These are phyloP conservation scores for Heritiera fomes DNA, from an alignment of 345 rosid species.

Conservation along the genomic window DNA sequence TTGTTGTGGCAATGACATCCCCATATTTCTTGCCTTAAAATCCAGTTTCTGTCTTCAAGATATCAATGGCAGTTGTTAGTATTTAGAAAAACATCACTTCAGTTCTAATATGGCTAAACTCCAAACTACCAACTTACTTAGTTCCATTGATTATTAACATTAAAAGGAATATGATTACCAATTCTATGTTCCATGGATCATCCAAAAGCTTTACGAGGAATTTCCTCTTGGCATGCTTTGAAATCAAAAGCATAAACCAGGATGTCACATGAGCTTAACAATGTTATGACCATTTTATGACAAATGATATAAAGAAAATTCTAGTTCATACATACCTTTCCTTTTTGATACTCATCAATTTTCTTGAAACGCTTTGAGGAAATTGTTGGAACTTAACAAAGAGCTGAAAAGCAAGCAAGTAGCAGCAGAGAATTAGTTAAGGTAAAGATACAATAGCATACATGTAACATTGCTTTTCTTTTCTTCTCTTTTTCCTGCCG, in stretches of 20 bases:
- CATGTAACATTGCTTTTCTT: no score
- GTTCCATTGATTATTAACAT: background rate
- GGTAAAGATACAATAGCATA: no score
- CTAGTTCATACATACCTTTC: no score
- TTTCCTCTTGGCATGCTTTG: background rate
- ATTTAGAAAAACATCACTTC: background rate
- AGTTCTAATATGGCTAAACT: background rate
- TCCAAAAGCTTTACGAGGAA: background rate
- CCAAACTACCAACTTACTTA: background rate
- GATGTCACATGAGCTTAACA: background rate
- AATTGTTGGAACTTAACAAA: no score
- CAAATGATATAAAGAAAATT: no score
- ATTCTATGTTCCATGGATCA: background rate
- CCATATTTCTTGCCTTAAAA: background rate
- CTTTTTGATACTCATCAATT: no score
- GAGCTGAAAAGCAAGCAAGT: no score
- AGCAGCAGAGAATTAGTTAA: no score
- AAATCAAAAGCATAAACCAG: background rate
- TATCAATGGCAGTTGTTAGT: background rate
- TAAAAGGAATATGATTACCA: background rate
- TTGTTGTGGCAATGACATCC: background rate
- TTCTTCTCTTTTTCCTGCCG: no score
- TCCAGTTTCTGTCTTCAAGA: background rate
- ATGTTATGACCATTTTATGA: no score
- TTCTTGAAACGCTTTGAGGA: no score